Percentiles rank a stretch among this genome's conserved stretches.
phyloP scores from a whole-genome alignment of 495 filamentous ascomycete species.

The Chaetomium tenue region DNA sequence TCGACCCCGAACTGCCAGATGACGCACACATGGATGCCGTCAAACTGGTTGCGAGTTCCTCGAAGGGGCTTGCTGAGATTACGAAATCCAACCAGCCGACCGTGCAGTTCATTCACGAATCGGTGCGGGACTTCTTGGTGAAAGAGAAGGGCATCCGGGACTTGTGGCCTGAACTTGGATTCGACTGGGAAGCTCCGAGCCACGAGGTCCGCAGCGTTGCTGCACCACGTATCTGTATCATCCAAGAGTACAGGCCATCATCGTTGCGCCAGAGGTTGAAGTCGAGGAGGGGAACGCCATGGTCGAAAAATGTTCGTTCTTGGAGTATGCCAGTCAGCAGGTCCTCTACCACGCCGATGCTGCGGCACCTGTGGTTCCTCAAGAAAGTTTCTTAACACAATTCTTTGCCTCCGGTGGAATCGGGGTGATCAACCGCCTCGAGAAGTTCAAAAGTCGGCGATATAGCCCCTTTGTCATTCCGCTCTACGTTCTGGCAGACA shows the following conservation, averaged over 20 bases:
- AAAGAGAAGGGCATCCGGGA: constrained; percentile 33
- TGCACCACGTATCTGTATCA: constrained; percentile 31
- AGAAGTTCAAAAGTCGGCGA: background rate
- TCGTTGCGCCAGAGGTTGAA: background rate
- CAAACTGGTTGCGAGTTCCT: constrained; percentile 31
- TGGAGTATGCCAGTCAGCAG: constrained; percentile 22
- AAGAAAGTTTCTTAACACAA: constrained; percentile 14
- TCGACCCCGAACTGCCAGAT: background rate
- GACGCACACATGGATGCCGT: constrained; percentile 18
- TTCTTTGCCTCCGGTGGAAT: constrained; percentile 16
- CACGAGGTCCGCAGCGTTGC: constrained; percentile 40
- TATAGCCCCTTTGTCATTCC: constrained; percentile 13
- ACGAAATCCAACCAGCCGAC: constrained; percentile 30
- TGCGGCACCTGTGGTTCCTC: constrained; percentile 19
- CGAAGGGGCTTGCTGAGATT: constrained; percentile 39
- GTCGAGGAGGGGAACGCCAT: background rate
- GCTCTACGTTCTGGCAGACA: constrained; percentile 21
- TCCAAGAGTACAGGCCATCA: background rate
- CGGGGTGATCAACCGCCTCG: constrained; percentile 14
- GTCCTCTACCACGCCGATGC: constrained; percentile 15
- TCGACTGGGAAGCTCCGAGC: constrained; percentile 27
- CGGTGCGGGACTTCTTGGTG: constrained; percentile 37
- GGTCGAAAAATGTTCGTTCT: constrained; percentile 15
- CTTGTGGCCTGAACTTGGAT: constrained; percentile 38
- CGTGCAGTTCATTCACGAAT: constrained; percentile 46